Base-by-base conservation (phyloP, 495 filamentous ascomycete genomes). In the Neohortaea acidophila region DNA sequence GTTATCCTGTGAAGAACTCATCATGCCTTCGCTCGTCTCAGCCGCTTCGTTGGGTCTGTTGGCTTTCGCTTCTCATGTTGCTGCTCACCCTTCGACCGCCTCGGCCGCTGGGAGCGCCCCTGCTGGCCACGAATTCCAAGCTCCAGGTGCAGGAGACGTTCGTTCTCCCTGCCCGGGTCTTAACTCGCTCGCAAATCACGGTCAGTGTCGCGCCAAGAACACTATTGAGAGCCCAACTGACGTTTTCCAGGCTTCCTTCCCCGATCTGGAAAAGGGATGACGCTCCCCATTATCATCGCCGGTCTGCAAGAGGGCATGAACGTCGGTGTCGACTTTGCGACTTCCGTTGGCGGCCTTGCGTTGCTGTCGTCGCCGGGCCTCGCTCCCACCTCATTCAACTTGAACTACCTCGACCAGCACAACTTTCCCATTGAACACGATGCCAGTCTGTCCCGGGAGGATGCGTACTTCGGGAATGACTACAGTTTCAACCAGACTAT, bases 361-460 rank as follows among this genome's bases (percentile, higher is more conserved):
- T 33, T 53, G 0, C 26, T 33, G 3, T 29, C 38, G 9, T 45
- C 43, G 4, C 5, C 30, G 1, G 28, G 47, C 34, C 51, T 51
- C 0, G 12, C 23, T 11, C 32, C 20, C 18, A 48, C 44, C 38
- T 20, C 30, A 27, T 49, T 51, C 45, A 38, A 32, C 31, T 46
- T 56, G 4, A 18, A 39, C 15, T 43, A 49, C 27, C 38, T 57
- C 2, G 43, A 44, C 39, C 38, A 49, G 38, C 51, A 57, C 48
- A 45, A 45, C 24, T 31, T 44, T 13, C 42, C 42, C 36, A 54
- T 56, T 22, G 53, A 56, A 38, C 53, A 56, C 26, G 53, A 57
- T 28, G 48, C 43, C 4, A 47, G 42, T 7, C 43, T 57, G 5
- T 40, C 37, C 21, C 45, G 52, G 2, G 21, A 41, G 27, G 51